Evolutionary conservation across 768 basidiomycete genomes (phyloP).

Genomic region (Tylopilus balloui): DNA sequence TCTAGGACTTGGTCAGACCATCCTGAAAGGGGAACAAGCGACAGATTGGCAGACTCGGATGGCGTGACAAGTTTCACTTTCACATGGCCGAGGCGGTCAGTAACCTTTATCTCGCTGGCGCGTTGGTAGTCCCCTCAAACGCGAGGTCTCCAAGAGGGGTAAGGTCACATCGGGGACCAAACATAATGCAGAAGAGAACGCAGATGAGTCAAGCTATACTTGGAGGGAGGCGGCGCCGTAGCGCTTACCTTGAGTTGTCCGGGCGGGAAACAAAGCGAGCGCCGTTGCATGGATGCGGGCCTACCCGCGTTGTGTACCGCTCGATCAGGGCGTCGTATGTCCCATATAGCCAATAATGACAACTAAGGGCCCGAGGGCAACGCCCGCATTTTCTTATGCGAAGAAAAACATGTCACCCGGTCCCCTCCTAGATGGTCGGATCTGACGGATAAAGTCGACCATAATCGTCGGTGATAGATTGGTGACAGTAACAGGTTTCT

Average conservation of each 20-base stretch:
- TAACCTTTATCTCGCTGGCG: neutral
- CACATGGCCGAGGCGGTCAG: neutral
- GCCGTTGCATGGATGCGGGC: too few species aligned
- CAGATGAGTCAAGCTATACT: neutral
- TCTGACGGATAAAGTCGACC: neutral
- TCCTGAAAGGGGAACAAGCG: too few species aligned
- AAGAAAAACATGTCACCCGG: too few species aligned
- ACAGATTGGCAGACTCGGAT: neutral
- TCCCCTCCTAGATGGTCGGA: neutral
- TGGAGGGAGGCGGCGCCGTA: neutral
- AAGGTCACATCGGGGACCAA: neutral
- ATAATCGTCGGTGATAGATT: neutral
- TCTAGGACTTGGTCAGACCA: too few species aligned
- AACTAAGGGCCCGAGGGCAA: too few species aligned
- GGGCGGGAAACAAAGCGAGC: neutral
- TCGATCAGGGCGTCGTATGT: neutral
- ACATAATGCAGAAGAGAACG: neutral
- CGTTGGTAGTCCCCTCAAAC: conserved; percentile 5
- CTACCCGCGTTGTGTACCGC: too few species aligned
- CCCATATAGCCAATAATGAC: too few species aligned
- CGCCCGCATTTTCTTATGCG: too few species aligned
- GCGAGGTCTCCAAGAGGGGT: neutral
- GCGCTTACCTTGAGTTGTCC: neutral
- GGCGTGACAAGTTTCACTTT: conserved; percentile 16
- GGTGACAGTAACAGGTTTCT: neutral